Conservation (phyloP, 352 stramenopile species). For the Phytopythium boreale region DNA sequence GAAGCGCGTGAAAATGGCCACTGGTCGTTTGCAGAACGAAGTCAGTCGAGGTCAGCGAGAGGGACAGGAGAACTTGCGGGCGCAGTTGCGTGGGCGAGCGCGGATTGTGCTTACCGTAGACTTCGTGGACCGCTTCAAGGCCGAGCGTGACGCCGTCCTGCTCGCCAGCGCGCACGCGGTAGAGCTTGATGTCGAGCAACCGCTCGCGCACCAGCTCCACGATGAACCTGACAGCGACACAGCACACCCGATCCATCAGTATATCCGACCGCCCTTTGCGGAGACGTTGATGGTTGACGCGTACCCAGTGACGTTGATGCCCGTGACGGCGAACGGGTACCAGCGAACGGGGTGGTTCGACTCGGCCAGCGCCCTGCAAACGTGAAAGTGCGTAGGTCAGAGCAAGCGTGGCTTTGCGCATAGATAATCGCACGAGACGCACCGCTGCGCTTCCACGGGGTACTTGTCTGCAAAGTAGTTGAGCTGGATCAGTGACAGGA, state of each 20-base stretch:
- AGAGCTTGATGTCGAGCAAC: constrained; percentile 74
- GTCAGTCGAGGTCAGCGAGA: background rate
- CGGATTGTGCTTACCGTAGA: constrained; percentile 48
- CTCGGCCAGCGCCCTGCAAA: constrained; percentile 62
- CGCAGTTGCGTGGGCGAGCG: background rate
- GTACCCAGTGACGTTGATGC: constrained; percentile 83
- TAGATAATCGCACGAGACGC: background rate
- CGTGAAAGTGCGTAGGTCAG: background rate
- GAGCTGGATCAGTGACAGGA: constrained; percentile 76
- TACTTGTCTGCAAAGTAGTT: constrained; percentile 75
- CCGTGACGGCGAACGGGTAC: constrained; percentile 85
- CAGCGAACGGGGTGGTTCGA: constrained; percentile 83
- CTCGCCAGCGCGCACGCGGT: constrained; percentile 26
- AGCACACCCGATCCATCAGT: background rate
- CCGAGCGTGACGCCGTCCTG: constrained; percentile 34
- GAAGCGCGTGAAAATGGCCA: constrained; percentile 77
- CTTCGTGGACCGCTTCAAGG: constrained; percentile 56
- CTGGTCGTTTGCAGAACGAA: constrained; percentile 15
- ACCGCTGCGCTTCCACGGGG: constrained; percentile 71
- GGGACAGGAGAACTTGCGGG: background rate
- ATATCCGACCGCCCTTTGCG: background rate
- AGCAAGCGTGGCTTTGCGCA: background rate
- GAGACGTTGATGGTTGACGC: background rate
- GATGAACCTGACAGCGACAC: constrained; percentile 44
- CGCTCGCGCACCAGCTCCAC: constrained; percentile 72